These are phyloP conservation scores for Solanum hybrid DNA, from an alignment of 305 asterid genomes.

Conservation along the genomic window DNA sequence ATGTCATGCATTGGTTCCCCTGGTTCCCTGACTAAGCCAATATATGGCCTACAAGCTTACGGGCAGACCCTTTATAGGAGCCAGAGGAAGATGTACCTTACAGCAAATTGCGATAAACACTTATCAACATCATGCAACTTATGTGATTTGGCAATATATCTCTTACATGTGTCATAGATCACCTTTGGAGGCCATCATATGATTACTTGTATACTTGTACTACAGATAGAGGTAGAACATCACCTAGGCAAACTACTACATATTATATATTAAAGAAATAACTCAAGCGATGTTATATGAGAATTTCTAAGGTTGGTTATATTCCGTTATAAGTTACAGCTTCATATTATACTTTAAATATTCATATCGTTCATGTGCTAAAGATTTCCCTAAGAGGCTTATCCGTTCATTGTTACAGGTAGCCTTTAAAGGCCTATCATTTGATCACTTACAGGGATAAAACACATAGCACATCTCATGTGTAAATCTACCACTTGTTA, in stretches of 20 bases:
- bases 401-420: background rate
- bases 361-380: background rate
- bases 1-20: background rate
- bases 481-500: background rate
- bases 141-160: background rate
- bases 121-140: background rate
- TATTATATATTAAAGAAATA: background rate
- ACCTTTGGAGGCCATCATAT: background rate
- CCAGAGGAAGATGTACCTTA: background rate
- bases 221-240: background rate
- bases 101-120: background rate
- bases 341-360: background rate
- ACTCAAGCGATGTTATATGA: background rate
- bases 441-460: background rate
- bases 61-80: background rate
- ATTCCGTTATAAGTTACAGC: background rate
- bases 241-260: background rate
- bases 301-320: background rate
- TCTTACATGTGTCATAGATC: background rate
- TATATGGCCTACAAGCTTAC: background rate
- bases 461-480: background rate
- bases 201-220: background rate
- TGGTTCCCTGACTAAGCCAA: background rate
- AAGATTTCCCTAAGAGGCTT: background rate
- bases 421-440: background rate